A percentile compares a stretch with the other conserved stretches of the same genome.
phyloP scores from a whole-genome alignment of 768 basidiomycete genomes.

The Rhizopogon vesiculosus region DNA sequence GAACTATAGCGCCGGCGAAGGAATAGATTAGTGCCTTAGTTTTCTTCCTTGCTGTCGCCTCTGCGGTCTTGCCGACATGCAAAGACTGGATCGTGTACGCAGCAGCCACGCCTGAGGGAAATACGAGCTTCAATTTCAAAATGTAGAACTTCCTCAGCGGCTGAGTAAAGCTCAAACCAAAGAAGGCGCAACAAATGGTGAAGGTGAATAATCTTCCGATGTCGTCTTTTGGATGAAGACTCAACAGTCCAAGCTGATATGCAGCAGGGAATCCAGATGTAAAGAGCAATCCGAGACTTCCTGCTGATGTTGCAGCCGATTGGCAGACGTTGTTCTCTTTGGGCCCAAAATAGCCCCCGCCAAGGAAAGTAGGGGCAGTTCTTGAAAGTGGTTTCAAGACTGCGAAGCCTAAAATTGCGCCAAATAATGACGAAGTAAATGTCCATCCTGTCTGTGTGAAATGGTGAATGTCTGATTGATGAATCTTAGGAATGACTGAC shows the following conservation, averaged over 20 bases:
- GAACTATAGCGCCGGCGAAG: conserved; percentile 42
- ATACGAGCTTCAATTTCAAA: conserved; percentile 54
- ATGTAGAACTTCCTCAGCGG: conserved; percentile 59
- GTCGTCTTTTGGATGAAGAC: conserved; percentile 41
- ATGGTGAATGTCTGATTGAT: not conserved
- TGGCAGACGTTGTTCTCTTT: conserved; percentile 43
- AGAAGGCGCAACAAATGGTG: conserved; percentile 47
- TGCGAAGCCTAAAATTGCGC: conserved; percentile 33
- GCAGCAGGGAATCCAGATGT: conserved; percentile 54
- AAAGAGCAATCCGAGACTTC: conserved; percentile 53
- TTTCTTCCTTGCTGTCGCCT: conserved; percentile 49
- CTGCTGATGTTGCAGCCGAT: conserved; percentile 33
- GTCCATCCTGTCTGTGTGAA: conserved; percentile 46
- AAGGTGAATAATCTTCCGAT: conserved; percentile 51
- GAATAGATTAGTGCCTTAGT: conserved; percentile 41
- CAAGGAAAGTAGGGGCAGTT: conserved; percentile 37
- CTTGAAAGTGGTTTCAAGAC: conserved; percentile 55
- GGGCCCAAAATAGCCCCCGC: conserved; percentile 53
- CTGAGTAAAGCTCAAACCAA: conserved; percentile 62
- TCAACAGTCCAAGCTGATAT: conserved; percentile 49
- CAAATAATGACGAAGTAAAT: conserved; percentile 58
- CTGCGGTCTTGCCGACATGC: conserved; percentile 45
- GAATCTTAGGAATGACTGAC: not conserved
- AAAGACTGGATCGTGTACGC: conserved; percentile 60
- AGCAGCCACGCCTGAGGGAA: conserved; percentile 59